Evolutionary conservation across 2,329 filamentous ascomycete species (phyloP).

Genomic region (Microsporum canis): DNA sequence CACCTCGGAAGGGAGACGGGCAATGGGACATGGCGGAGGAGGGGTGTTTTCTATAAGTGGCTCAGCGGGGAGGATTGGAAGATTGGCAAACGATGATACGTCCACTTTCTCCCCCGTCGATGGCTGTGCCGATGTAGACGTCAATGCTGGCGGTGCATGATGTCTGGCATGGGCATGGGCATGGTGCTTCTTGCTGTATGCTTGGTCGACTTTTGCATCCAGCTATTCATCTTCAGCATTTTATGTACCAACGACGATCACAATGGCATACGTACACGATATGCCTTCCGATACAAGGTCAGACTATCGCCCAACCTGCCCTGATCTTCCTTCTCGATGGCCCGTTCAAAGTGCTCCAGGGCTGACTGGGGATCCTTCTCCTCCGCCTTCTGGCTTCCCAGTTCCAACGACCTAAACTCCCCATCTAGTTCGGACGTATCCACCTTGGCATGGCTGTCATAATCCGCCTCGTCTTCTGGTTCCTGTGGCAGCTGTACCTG

Average conservation of each 20-base stretch:
- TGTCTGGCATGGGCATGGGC: conserved; percentile 43
- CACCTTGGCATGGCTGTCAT: conserved; percentile 11
- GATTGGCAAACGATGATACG: conserved; percentile 59
- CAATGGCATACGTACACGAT: conserved; percentile 52
- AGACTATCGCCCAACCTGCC: conserved; percentile 85
- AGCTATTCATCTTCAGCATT: conserved; percentile 42
- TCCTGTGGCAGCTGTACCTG: conserved; percentile 6
- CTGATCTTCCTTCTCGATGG: conserved; percentile 74
- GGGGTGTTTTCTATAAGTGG: conserved; percentile 61
- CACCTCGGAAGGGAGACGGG: conserved; percentile 69
- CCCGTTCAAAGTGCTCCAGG: conserved; percentile 83
- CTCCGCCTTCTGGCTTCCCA: conserved; percentile 22
- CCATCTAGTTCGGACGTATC: conserved; percentile 22
- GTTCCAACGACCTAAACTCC: conserved; percentile 27
- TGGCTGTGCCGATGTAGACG: neutral
- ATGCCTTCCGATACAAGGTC: conserved; percentile 77
- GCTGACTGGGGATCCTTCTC: conserved; percentile 57
- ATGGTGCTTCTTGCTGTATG: conserved; percentile 87
- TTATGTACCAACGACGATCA: neutral
- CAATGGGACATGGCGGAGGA: conserved; percentile 67
- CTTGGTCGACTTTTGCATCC: conserved; percentile 70
- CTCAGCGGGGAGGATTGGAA: conserved; percentile 56
- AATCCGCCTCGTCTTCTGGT: neutral
- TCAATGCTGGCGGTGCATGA: conserved; percentile 38
- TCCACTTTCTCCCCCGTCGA: conserved; percentile 47